These are phyloP conservation scores for Aspergillus puulaauensis DNA, from an alignment of 2,329 filamentous ascomycete genomes.

Conservation along the genomic window DNA sequence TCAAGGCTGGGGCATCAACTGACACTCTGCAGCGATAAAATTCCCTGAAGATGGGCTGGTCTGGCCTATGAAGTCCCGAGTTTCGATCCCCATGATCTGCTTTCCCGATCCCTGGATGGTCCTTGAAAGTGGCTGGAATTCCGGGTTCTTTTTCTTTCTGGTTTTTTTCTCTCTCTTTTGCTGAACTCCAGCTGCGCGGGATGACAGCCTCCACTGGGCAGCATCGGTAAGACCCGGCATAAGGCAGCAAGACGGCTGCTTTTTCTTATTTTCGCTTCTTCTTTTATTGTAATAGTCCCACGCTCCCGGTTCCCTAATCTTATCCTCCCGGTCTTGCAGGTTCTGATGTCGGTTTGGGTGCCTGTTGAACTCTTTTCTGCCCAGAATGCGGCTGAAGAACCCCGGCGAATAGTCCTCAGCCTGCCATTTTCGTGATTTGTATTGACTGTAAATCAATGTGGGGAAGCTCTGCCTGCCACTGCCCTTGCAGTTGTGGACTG, in stretches of 20 bases:
- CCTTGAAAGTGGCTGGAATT: not conserved
- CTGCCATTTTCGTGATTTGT: not conserved
- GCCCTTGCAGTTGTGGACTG: conserved; percentile 12
- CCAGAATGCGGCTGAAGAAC: not conserved
- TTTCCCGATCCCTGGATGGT: not conserved
- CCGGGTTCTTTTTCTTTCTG: not conserved
- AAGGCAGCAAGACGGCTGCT: conserved; percentile 8
- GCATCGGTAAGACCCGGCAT: conserved; percentile 13
- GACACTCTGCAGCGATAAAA: not conserved
- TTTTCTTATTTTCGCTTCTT: not conserved
- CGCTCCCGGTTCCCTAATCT: not conserved
- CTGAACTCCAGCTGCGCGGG: not conserved
- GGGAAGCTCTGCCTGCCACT: not conserved
- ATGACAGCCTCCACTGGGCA: conserved; percentile 12
- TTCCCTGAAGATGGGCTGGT: not conserved
- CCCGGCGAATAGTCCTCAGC: not conserved
- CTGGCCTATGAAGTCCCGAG: not conserved
- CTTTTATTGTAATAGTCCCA: not conserved
- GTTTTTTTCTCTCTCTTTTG: not conserved
- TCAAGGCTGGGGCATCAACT: conserved; percentile 7
- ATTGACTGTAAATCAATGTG: not conserved
- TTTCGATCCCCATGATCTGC: conserved; percentile 1
- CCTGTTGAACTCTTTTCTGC: not conserved
- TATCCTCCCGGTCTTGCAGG: not conserved
- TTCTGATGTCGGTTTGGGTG: not conserved